Evolutionary conservation across 768 basidiomycete genomes (phyloP).

Genomic region (Termitomyces sp.): DNA sequence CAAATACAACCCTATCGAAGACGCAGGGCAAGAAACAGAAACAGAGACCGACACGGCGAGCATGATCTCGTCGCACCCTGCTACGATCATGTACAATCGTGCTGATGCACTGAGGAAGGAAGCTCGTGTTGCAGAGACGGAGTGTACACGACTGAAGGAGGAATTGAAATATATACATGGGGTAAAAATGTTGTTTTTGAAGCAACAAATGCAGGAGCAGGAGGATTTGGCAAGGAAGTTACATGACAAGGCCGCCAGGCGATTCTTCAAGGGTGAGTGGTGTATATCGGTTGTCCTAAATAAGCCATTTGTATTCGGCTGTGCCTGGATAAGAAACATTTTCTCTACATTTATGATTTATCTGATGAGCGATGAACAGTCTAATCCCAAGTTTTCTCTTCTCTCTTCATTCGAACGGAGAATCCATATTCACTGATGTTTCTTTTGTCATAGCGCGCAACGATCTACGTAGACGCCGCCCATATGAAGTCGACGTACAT

Average conservation of each 20-base stretch:
- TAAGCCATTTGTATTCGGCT: not conserved
- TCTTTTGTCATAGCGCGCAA: constrained; percentile 29
- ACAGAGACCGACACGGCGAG: constrained; percentile 14
- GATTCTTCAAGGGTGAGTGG: constrained; percentile 38
- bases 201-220: constrained; percentile 29
- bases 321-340: not conserved
- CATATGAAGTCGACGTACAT: constrained; percentile 41
- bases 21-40: constrained; percentile 13
- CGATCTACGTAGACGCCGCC: constrained; percentile 21
- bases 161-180: constrained; percentile 24
- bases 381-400: not conserved
- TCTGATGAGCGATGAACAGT: not conserved
- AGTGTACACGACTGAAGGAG: constrained; percentile 19
- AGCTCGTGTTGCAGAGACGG: constrained; percentile 32
- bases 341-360: not conserved
- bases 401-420: not conserved
- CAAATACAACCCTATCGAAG: not conserved
- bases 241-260: constrained; percentile 39
- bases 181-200: constrained; percentile 30
- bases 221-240: constrained; percentile 29
- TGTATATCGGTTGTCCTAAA: not conserved
- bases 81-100: constrained; percentile 22
- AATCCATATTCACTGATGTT: constrained; percentile 1
- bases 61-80: constrained; percentile 26
- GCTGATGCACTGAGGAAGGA: constrained; percentile 34